These are phyloP conservation scores for Waitea zeae DNA, from an alignment of 1,284 basidiomycete species.

Conservation along the genomic window DNA sequence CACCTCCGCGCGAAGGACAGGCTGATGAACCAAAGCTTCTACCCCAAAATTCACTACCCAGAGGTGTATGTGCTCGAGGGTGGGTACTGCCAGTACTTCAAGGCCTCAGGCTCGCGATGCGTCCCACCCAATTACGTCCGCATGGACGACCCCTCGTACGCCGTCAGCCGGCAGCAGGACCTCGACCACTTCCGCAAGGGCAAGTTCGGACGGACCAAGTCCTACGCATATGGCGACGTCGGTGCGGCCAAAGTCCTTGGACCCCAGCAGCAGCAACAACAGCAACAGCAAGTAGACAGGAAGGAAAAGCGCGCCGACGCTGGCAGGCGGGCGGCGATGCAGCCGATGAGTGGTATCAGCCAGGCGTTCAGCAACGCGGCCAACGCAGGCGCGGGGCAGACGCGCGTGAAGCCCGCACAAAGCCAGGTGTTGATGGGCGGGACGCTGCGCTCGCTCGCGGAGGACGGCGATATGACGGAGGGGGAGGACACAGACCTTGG, in stretches of 20 bases:
- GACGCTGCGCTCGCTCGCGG: conserved; percentile 38
- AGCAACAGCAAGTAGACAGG: conserved; percentile 19
- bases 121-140: conserved; percentile 71
- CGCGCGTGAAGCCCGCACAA: conserved; percentile 51
- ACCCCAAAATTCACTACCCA: conserved; percentile 90
- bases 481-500: conserved; percentile 53
- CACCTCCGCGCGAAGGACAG: conserved; percentile 86
- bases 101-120: conserved; percentile 50
- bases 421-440: conserved; percentile 38
- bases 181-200: conserved; percentile 83
- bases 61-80: conserved; percentile 96
- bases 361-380: conserved; percentile 45
- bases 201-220: conserved; percentile 74
- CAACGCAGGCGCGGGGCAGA: conserved; percentile 26
- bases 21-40: conserved; percentile 70
- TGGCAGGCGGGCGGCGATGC: too few species aligned
- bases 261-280: too few species aligned
- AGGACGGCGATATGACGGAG: conserved; percentile 36
- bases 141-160: conserved; percentile 88
- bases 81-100: conserved; percentile 84
- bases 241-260: conserved; percentile 7
- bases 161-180: conserved; percentile 66
- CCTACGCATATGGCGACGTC: conserved; percentile 72
- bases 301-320: too few species aligned
- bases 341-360: neutral